Evolutionary conservation across 2,329 filamentous ascomycete genomes (phyloP), one percentile per base, ranked within the genome.

Genomic region (Pseudofabraea citricarpa): DNA sequence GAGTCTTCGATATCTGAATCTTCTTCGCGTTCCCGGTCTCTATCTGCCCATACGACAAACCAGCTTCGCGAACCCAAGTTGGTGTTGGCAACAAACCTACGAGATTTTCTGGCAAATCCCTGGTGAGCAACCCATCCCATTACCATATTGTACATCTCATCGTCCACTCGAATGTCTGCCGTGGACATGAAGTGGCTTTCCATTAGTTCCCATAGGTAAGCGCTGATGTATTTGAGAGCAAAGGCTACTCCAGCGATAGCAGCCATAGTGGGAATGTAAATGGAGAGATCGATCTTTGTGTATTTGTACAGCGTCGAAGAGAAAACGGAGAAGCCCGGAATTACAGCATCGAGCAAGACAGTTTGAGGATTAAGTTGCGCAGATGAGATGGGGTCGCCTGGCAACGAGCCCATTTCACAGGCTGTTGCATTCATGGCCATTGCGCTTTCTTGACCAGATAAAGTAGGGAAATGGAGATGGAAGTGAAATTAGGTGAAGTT

Each of bases 101-200:
- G 77, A 0, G 81, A 76, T 5, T 67, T 65, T 47, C 75, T 71
- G 16, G 79, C 71, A 51, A 86, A 85, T 3, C 65, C 61, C 60
- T 87, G 83, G 24, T 68, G 64, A 2, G 81, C 72, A 2, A 87
- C 72, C 83, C 83, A 87, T 20, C 71, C 72, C 80, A 87, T 85
- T 31, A 87, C 56, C 55, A 85, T 84, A 56, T 82, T 82, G 66
- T 85, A 87, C 44, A 85, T 77, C 58, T 87, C 83, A 53, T 88
- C 84, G 45, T 87, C 81, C 21, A 77, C 73, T 35, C 80, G 74
- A 29, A 88, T 76, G 52, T 83, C 77, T 15, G 83, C 81, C 2
- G 74, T 77, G 3, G 78, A 83, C 70, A 85, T 80, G 53, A 83
- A 73, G 53, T 84, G 67, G 5, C 65, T 55, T 32, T 75, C 68